Evolutionary conservation across 306 rosid genomes (phyloP), one percentile per base, ranked within the genome.

Genomic region (Fragaria iinumae): DNA sequence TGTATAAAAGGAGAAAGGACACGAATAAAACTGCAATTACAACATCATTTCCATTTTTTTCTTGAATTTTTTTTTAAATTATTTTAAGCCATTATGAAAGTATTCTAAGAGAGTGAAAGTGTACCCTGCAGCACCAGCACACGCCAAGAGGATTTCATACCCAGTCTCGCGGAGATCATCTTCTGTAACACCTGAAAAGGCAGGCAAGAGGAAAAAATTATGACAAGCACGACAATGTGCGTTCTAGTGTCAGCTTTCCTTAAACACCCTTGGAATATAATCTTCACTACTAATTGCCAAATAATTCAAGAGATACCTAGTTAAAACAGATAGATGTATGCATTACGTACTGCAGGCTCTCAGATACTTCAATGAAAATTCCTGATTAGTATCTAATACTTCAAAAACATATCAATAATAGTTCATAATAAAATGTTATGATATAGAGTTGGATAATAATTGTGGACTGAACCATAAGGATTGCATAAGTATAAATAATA

Each of bases 51-150:
- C 67, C 62, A 71, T 55, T 21, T 69, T 41, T 27, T 20, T 6
- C 6, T 53, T 53, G 7, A 4, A 5, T 0, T 53, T 18, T 20
- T 53, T 8, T 11, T 29, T 1, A 2, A 21, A 8, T 56, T 56
- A n/a, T 64, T 57, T 17, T n/a, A 1, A 27, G 29, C 21, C 59
- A 36, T 1, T 66, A 18, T 14, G 43, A 47, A 2, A 6, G 4
- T 41, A 20, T 23, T 13, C 25, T 50, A 74, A 60, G 74, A 38
- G 21, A 67, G 29, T 16, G 39, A 72, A 36, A 79, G 56, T 81
- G 67, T 89, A 95, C 99, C 99, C 97, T 67, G 92, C 84, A 75
- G 99, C 96, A 76, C 99, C 99, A 80, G 99, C 99, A 87, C 99
- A 92, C 67, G 96, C 99, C 87, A 95, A 86, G 44, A 95, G 97